Percentiles rank a stretch among this genome's conserved stretches.
Evolutionary conservation across 805 yeast genomes (phyloP).

Genomic region (Yamadazyma philogaea): DNA sequence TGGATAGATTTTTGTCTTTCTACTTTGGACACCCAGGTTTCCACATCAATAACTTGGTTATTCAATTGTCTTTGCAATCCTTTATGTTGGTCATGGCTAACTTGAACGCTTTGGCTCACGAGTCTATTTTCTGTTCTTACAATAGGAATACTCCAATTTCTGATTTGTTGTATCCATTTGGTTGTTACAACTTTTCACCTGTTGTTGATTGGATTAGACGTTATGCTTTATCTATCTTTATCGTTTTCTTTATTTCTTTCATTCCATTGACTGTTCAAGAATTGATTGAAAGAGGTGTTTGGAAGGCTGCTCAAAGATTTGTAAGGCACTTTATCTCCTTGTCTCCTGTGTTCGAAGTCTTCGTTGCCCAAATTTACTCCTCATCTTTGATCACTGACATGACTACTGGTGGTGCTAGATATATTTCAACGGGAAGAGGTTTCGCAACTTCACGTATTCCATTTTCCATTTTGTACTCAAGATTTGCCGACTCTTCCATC

Average conservation of each 20-base stretch:
- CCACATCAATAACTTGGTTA: slow-evolving; percentile 74
- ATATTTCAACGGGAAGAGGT: slow-evolving; percentile 81
- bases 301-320: slow-evolving; percentile 62
- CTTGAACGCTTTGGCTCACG: slow-evolving; percentile 60
- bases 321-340: slow-evolving; percentile 65
- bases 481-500: slow-evolving; percentile 76
- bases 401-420: slow-evolving; percentile 75
- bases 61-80: slow-evolving; percentile 55
- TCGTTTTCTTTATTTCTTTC: slow-evolving; percentile 71
- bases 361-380: slow-evolving; percentile 74
- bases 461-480: slow-evolving; percentile 59
- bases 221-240: slow-evolving; percentile 68
- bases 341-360: slow-evolving; percentile 77
- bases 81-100: slow-evolving; percentile 62
- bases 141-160: slow-evolving; percentile 57
- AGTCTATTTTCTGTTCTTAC: slow-evolving; percentile 59
- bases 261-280: slow-evolving; percentile 77
- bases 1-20: slow-evolving; percentile 75
- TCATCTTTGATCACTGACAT: slow-evolving; percentile 65
- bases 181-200: slow-evolving; percentile 71
- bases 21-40: slow-evolving; percentile 87
- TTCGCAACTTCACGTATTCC: slow-evolving; percentile 73
- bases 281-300: slow-evolving; percentile 70
- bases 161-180: slow-evolving; percentile 59
- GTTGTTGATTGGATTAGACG: slow-evolving; percentile 73